Conservation (phyloP, 2,329 filamentous ascomycete species). For the Pseudomassariella vexata region DNA sequence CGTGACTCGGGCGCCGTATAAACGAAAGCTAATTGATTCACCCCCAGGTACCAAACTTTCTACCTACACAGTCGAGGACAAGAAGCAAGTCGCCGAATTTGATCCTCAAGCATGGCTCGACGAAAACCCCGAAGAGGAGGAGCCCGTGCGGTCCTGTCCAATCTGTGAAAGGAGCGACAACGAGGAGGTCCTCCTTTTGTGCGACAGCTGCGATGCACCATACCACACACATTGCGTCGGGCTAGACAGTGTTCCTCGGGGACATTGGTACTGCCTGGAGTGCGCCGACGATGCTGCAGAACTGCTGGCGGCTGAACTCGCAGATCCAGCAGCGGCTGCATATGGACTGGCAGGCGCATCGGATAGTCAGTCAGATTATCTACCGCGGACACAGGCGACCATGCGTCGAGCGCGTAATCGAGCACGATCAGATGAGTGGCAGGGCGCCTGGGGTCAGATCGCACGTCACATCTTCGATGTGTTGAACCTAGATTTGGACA, state of each 20-base stretch:
- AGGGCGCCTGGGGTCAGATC: constrained; percentile 72
- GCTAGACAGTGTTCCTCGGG: constrained; percentile 67
- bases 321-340: constrained; percentile 19
- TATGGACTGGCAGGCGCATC: constrained; percentile 16
- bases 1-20: constrained; percentile 2
- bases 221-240: constrained; percentile 93
- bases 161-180: constrained; percentile 78
- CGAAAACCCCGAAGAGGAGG: constrained; percentile 67
- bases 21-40: constrained; percentile 15
- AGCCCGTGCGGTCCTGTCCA: constrained; percentile 68
- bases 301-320: constrained; percentile 34
- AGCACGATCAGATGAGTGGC: constrained; percentile 78
- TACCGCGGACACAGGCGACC: constrained; percentile 51
- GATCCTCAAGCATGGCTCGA: constrained; percentile 70
- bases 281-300: constrained; percentile 48
- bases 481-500: constrained; percentile 72
- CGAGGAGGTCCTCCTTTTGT: constrained; percentile 80
- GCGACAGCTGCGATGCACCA: constrained; percentile 82
- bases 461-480: constrained; percentile 58
- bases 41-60: constrained; percentile 49
- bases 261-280: constrained; percentile 86
- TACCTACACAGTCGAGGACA: constrained; percentile 66
- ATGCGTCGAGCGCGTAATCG: constrained; percentile 50
- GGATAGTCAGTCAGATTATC: constrained; percentile 28
- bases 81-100: constrained; percentile 85